Evolutionary conservation across 305 asterid genomes (phyloP).

Genomic region (Withania somnifera): DNA sequence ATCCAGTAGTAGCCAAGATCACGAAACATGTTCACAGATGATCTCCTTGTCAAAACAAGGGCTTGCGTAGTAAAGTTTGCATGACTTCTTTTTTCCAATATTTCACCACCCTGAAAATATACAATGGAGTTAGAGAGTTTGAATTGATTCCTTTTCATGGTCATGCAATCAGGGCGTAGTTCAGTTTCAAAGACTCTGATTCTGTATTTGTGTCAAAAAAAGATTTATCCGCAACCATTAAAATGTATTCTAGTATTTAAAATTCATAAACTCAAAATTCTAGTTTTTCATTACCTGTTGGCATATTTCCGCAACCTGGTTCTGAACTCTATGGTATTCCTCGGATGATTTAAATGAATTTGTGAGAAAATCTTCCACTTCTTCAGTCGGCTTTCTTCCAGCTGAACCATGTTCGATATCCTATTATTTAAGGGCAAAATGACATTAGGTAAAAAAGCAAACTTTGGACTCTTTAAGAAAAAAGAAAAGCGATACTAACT

Average conservation of each 20-base stretch:
- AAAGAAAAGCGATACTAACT: too few species aligned
- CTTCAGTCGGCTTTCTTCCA: constrained; percentile 7
- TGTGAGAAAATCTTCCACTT: constrained; percentile 5
- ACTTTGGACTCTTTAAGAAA: not conserved
- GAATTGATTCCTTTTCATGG: not conserved
- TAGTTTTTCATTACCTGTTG: not conserved
- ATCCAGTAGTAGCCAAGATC: constrained; percentile 39
- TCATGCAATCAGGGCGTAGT: too few species aligned
- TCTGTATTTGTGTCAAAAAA: too few species aligned
- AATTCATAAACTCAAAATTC: too few species aligned
- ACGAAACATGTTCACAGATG: constrained; percentile 32
- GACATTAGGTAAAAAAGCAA: not conserved
- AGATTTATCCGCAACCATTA: too few species aligned
- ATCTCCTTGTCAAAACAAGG: constrained; percentile 23
- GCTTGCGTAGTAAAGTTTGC: constrained; percentile 19
- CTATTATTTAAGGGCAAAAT: not conserved
- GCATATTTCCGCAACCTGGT: constrained; percentile 7
- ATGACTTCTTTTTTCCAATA: constrained; percentile 9
- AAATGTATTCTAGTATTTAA: too few species aligned
- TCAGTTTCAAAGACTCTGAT: too few species aligned
- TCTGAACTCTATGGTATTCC: not conserved
- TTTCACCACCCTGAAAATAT: constrained; percentile 17
- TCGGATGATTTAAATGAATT: constrained; percentile 7
- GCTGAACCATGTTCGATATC: constrained; percentile 14
- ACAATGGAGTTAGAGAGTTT: not conserved